Base-by-base conservation (phyloP, 768 basidiomycete genomes). In the Mycena albidolilacea region DNA sequence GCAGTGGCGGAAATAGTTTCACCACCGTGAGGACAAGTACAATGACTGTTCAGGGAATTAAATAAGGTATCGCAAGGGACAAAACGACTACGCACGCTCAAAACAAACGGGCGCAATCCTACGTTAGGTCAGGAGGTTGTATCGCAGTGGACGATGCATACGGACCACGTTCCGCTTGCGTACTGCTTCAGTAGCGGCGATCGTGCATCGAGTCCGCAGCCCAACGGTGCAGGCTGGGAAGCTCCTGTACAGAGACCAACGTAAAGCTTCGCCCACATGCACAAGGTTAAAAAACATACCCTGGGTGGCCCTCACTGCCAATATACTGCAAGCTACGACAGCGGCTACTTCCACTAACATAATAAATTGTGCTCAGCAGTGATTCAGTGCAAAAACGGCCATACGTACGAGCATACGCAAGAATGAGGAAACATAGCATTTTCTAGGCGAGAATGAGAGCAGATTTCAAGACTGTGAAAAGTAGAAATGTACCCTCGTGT, bases 61-160 rank as follows among this genome's bases (percentile, higher is more conserved):
- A 69, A 37, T 19, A 15, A 35, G 8, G 19, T 2, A 35, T 8
- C 21, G 14, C 39, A n/a, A 41, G 37, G 35, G 35, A 19, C 23
- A 7, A 10, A 62, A 15, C 0, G 14, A 59, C 1, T 15, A 64
- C 71, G 69, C 38, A 76, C 75, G 64, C 59, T 76, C 75, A 50
- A 76, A 76, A 23, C 71, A 72, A 3, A 76, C 75, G 4, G 75
- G 75, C 30, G 75, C 75, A 38, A 76, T 72, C 75, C 72, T 72
- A 9, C 14, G 55, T 30, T 50, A 7, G 64, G 11, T 21, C 21
- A 4, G 37, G 46, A 46, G 37, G 5, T 46, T 58, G 62, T 12
- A 11, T 9, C 5, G 7, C 5, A 15, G n/a, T 11, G 7, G 50
- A 54, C 5, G 17, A n/a, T 19, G 30, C 19, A 41, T 0, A 64